Evolutionary conservation across 1,139 yeast species (phyloP).

Genomic region (Pichia sp.): DNA sequence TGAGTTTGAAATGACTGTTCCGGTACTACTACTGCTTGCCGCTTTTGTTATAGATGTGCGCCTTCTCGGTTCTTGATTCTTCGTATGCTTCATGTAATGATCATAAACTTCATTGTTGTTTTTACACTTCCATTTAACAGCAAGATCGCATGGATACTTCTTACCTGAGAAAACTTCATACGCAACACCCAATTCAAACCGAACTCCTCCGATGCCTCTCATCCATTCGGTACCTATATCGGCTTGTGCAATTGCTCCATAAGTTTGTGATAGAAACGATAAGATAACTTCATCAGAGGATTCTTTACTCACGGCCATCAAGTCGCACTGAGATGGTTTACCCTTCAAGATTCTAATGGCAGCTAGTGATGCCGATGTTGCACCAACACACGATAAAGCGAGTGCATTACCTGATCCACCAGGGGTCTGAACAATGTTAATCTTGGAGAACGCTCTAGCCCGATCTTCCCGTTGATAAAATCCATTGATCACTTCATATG

Average conservation of each 20-base stretch:
- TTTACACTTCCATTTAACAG: slow-evolving; percentile 58
- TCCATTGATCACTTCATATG: slow-evolving; percentile 92
- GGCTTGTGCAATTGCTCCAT: slow-evolving; percentile 88
- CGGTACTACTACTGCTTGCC: neutral
- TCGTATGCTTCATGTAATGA: slow-evolving; percentile 34
- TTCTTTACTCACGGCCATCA: slow-evolving; percentile 55
- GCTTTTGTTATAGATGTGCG: slow-evolving; percentile 1
- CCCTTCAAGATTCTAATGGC: slow-evolving; percentile 72
- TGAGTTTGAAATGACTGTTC: neutral
- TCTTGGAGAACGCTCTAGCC: slow-evolving; percentile 51
- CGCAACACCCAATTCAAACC: slow-evolving; percentile 81
- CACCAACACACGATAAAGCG: slow-evolving; percentile 74
- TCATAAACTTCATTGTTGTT: slow-evolving; percentile 44
- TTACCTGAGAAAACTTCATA: slow-evolving; percentile 50
- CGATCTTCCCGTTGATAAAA: slow-evolving; percentile 59
- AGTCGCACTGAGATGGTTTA: slow-evolving; percentile 54
- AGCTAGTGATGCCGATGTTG: slow-evolving; percentile 59
- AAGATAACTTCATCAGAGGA: slow-evolving; percentile 29
- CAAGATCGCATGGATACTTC: slow-evolving; percentile 75
- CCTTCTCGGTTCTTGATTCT: neutral
- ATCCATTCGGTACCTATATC: slow-evolving; percentile 90
- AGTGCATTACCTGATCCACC: slow-evolving; percentile 96
- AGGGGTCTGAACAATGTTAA: slow-evolving; percentile 81
- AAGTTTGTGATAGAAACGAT: slow-evolving; percentile 80
- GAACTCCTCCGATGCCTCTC: slow-evolving; percentile 79